A percentile compares a stretch with the other conserved stretches of the same genome.
Evolutionary conservation across 2,329 filamentous ascomycete species (phyloP).

Genomic region (Fusarium praegraminearum): DNA sequence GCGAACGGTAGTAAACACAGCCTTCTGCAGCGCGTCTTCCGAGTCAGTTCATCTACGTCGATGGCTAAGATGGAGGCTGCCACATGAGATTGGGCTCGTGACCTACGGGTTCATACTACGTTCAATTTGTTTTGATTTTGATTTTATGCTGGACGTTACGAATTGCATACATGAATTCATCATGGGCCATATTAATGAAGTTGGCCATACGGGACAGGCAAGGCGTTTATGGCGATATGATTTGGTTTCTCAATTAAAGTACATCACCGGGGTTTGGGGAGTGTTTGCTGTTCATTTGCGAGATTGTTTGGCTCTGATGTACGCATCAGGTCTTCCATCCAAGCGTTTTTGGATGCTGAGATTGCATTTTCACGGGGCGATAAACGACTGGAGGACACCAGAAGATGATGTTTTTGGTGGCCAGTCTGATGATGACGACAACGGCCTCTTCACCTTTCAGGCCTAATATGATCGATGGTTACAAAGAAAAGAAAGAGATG

Average conservation of each 20-base stretch:
- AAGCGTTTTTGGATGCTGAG: constrained; percentile 26
- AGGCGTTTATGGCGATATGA: constrained; percentile 37
- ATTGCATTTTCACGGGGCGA: constrained; percentile 37
- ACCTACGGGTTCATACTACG: neutral
- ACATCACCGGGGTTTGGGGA: constrained; percentile 24
- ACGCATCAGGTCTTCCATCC: constrained; percentile 40
- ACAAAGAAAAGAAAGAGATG: constrained; percentile 39
- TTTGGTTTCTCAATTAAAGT: constrained; percentile 16
- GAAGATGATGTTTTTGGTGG: constrained; percentile 27
- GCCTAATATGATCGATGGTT: constrained; percentile 26
- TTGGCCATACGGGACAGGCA: constrained; percentile 38
- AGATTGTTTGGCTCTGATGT: constrained; percentile 46
- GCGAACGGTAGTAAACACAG: constrained; percentile 45
- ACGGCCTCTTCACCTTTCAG: constrained; percentile 35
- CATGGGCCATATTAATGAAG: constrained; percentile 30
- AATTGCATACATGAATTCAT: constrained; percentile 37
- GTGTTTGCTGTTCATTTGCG: constrained; percentile 30
- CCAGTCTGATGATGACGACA: constrained; percentile 41
- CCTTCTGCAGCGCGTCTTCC: constrained; percentile 45
- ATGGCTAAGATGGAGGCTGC: constrained; percentile 31
- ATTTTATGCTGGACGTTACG: constrained; percentile 7
- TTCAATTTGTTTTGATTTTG: constrained; percentile 1
- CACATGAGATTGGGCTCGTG: neutral
- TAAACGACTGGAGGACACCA: constrained; percentile 24
- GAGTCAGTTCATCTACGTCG: constrained; percentile 41